phyloP scores from a whole-genome alignment of 2,329 filamentous ascomycete species.

The Aspergillus ruber region DNA sequence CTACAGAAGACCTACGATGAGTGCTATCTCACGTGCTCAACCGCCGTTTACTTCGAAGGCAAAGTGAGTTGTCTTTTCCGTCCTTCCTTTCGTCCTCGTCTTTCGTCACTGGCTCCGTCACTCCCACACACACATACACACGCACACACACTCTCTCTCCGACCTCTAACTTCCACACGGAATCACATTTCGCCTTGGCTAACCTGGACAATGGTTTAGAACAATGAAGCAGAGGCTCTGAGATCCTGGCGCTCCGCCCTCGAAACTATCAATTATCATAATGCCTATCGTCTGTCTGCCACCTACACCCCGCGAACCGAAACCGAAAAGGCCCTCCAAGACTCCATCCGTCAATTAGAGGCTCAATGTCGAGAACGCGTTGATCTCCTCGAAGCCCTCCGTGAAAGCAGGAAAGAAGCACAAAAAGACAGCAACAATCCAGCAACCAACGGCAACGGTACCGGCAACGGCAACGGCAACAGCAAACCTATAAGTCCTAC shows the following conservation, averaged over 20 bases:
- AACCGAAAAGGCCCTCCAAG: constrained; percentile 74
- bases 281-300: constrained; percentile 65
- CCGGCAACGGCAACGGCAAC: constrained; percentile 2
- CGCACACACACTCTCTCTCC: background rate
- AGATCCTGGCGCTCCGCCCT: constrained; percentile 85
- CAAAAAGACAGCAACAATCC: constrained; percentile 23
- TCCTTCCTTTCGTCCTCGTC: background rate
- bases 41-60: constrained; percentile 90
- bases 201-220: constrained; percentile 45
- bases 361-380: constrained; percentile 90
- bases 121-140: background rate
- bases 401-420: constrained; percentile 55
- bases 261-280: constrained; percentile 80
- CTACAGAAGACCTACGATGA: constrained; percentile 98
- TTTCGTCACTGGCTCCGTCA: background rate
- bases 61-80: constrained; percentile 53
- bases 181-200: too few species aligned
- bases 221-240: constrained; percentile 84
- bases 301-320: constrained; percentile 67
- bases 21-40: constrained; percentile 89
- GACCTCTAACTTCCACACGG: too few species aligned
- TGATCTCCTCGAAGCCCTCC: constrained; percentile 75
- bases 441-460: constrained; percentile 16
- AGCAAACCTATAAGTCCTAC: background rate
- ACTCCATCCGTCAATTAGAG: constrained; percentile 76